A percentile compares a stretch with the other conserved stretches of the same genome.
Conservation (phyloP, 2,329 filamentous ascomycete genomes). For the Aspergillus arachidicola region DNA sequence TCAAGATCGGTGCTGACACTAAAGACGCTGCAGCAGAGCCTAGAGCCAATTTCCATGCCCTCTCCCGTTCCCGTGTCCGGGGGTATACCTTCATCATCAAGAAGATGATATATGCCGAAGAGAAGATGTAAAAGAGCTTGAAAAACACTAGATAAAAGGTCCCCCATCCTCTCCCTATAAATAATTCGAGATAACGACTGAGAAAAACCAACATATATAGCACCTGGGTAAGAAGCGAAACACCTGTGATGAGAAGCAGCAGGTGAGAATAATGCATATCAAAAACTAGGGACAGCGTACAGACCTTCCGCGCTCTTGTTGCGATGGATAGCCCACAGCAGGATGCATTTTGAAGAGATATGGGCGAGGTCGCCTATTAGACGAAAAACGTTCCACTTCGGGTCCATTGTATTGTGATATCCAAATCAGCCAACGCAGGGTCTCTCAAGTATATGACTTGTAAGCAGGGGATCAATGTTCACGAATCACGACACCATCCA, state of each 20-base stretch:
- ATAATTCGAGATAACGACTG: slow-evolving; percentile 84
- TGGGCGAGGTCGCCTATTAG: slow-evolving; percentile 84
- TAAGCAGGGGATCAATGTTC: background rate
- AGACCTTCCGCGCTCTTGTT: slow-evolving; percentile 83
- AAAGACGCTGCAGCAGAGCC: slow-evolving; percentile 68
- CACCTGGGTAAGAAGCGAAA: slow-evolving; percentile 85
- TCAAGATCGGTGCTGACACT: slow-evolving; percentile 70
- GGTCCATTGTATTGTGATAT: slow-evolving; percentile 14
- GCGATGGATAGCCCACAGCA: slow-evolving; percentile 86
- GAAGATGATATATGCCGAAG: slow-evolving; percentile 81
- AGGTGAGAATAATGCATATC: slow-evolving; percentile 2
- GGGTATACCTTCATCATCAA: slow-evolving; percentile 86
- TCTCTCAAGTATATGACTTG: background rate
- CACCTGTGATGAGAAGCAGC: slow-evolving; percentile 55
- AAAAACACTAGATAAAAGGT: slow-evolving; percentile 74
- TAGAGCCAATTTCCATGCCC: slow-evolving; percentile 88
- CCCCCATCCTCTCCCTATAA: slow-evolving; percentile 46
- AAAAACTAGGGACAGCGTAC: slow-evolving; percentile 11
- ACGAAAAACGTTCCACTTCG: slow-evolving; percentile 60
- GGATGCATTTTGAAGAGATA: slow-evolving; percentile 81
- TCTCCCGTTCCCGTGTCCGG: slow-evolving; percentile 84
- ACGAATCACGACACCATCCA: background rate
- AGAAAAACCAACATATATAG: slow-evolving; percentile 86
- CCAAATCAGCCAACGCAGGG: background rate
- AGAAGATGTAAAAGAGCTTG: slow-evolving; percentile 85